Conservation (phyloP, 1,284 basidiomycete species). For the Athelia sp. region DNA sequence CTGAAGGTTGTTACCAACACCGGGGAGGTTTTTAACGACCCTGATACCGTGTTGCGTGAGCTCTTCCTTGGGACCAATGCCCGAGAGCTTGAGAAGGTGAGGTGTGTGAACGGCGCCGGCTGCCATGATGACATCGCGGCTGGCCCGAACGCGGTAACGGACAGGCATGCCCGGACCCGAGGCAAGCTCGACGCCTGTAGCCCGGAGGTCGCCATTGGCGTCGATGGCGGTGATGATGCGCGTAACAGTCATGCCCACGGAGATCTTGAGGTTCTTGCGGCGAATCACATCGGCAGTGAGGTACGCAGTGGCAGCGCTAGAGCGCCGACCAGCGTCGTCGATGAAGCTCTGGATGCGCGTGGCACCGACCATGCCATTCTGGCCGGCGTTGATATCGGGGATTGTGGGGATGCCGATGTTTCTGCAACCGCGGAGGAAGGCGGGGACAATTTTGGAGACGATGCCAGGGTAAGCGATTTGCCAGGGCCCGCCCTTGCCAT, state of each 20-base stretch:
- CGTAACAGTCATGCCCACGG: conserved; percentile 17
- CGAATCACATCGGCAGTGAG: conserved; percentile 24
- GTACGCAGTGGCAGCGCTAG: conserved; percentile 31
- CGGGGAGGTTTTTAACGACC: conserved; percentile 27
- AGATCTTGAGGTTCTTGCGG: conserved; percentile 32
- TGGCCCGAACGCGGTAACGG: conserved; percentile 22
- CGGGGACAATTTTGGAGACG: background rate
- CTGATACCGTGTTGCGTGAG: conserved; percentile 29
- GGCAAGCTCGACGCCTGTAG: conserved; percentile 6
- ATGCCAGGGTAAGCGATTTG: background rate
- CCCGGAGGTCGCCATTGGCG: background rate
- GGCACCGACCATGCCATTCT: conserved; percentile 19
- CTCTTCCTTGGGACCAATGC: conserved; percentile 34
- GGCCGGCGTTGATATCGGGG: background rate
- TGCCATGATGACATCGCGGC: conserved; percentile 31
- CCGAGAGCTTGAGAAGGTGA: conserved; percentile 41
- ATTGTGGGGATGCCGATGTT: background rate
- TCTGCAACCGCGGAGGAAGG: background rate
- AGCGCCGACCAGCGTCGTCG: conserved; percentile 24
- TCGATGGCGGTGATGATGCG: background rate
- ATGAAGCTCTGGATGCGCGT: conserved; percentile 20
- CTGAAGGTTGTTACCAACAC: conserved; percentile 38
- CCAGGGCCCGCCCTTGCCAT: background rate
- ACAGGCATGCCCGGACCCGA: conserved; percentile 4
- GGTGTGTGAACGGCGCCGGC: conserved; percentile 37